Percentiles rank a stretch among this genome's conserved stretches.
Evolutionary conservation across 768 basidiomycete species (phyloP).

Genomic region (Boletus sp.): DNA sequence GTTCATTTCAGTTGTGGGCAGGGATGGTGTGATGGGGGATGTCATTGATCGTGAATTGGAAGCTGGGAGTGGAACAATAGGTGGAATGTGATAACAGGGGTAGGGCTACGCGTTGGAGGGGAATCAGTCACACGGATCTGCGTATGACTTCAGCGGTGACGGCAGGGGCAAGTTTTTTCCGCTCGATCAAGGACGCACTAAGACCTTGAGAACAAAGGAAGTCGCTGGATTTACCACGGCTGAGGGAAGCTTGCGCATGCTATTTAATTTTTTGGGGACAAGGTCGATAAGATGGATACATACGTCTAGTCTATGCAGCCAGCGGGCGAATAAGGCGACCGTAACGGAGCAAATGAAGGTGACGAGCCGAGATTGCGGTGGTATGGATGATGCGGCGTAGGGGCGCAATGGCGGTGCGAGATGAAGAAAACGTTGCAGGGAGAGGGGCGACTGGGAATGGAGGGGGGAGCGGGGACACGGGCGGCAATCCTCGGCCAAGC

Average conservation of each 20-base stretch:
- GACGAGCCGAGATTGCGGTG: conserved; percentile 28
- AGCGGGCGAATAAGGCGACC: conserved; percentile 17
- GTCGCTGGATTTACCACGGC: conserved; percentile 6
- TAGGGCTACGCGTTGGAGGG: conserved; percentile 5
- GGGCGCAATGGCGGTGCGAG: conserved; percentile 23
- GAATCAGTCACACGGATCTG: conserved; percentile 30
- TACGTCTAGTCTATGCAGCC: conserved; percentile 12
- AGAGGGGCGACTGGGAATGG: conserved; percentile 12
- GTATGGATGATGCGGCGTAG: conserved; percentile 19
- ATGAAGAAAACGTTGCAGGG: conserved; percentile 35
- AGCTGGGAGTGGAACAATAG: conserved; percentile 9
- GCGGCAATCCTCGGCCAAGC: conserved; percentile 22
- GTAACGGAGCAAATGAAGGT: conserved; percentile 19
- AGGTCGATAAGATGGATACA: conserved; percentile 18
- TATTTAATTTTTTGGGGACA: neutral
- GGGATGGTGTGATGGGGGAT: conserved; percentile 17
- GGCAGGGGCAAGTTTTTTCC: conserved; percentile 17
- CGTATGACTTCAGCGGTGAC: conserved; percentile 30
- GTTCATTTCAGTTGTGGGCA: conserved; percentile 13
- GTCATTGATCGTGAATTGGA: conserved; percentile 24
- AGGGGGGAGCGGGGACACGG: conserved; percentile 12
- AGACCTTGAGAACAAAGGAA: conserved; percentile 19
- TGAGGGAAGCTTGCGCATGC: too few relatives aligned
- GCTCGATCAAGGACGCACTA: conserved; percentile 21
- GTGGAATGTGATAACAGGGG: conserved; percentile 20